These are phyloP conservation scores for Cladobotryum protrusum DNA, from an alignment of 2,329 filamentous ascomycete species.

Conservation along the genomic window DNA sequence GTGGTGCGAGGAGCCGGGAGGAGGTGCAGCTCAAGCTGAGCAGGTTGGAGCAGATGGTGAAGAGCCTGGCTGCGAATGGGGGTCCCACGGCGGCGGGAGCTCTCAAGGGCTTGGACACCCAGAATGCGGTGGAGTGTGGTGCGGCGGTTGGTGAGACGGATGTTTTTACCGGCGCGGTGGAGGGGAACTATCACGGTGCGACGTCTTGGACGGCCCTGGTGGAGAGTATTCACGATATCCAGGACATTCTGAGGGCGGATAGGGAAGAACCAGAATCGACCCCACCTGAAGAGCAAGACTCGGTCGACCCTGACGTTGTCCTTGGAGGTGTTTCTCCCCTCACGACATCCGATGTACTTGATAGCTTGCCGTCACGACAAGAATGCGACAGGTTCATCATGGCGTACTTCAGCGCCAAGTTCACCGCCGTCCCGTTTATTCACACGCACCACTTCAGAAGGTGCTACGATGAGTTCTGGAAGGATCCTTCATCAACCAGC, in stretches of 20 bases:
- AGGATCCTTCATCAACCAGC: slow-evolving; percentile 30
- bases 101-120: too few species aligned
- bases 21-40: slow-evolving; percentile 35
- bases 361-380: slow-evolving; percentile 28
- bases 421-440: slow-evolving; percentile 32
- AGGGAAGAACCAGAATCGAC: slow-evolving; percentile 13
- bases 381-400: slow-evolving; percentile 32
- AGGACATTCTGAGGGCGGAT: slow-evolving; percentile 25
- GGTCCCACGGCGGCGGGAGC: neutral
- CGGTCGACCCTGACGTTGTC: slow-evolving; percentile 27
- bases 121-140: neutral
- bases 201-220: slow-evolving; percentile 38
- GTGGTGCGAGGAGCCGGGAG: slow-evolving; percentile 14
- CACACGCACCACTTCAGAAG: slow-evolving; percentile 41
- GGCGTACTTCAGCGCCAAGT: slow-evolving; percentile 35
- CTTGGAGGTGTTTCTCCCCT: slow-evolving; percentile 23
- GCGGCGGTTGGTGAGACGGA: slow-evolving; percentile 1
- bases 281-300: slow-evolving; percentile 1
- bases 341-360: slow-evolving; percentile 26
- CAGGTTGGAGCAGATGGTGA: slow-evolving; percentile 37
- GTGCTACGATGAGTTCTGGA: slow-evolving; percentile 44
- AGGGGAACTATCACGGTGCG: slow-evolving; percentile 26
- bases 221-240: slow-evolving; percentile 36
- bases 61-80: slow-evolving; percentile 23
- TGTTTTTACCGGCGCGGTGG: neutral